phyloP scores from a whole-genome alignment of 176 grass and related monocot genomes.

The Alopecurus myosuroides region DNA sequence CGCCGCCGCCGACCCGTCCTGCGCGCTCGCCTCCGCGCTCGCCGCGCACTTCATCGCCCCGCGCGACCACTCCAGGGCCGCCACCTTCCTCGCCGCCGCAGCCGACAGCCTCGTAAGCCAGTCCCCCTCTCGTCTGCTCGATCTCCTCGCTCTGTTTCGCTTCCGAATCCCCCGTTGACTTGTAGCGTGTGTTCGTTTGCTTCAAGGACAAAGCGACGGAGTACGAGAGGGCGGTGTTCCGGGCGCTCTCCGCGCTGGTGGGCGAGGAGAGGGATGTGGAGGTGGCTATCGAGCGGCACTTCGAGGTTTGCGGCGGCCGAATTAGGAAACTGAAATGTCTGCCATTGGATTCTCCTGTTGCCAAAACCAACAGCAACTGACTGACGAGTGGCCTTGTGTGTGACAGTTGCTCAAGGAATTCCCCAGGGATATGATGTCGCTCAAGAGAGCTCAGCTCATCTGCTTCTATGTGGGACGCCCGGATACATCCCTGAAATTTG shows the following conservation, averaged over 20 bases:
- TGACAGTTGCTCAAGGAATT: constrained; percentile 51
- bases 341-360: neutral
- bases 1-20: constrained; percentile 34
- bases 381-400: neutral
- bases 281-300: constrained; percentile 30
- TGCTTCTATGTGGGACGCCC: constrained; percentile 60
- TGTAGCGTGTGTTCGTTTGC: neutral
- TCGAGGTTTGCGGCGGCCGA: constrained; percentile 32
- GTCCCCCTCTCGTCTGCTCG: neutral
- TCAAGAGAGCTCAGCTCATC: constrained; percentile 53
- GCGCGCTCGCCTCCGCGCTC: constrained; percentile 49
- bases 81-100: constrained; percentile 37
- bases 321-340: neutral
- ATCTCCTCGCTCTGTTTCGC: neutral
- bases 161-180: neutral
- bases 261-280: constrained; percentile 36
- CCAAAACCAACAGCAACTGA: neutral
- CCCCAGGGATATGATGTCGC: constrained; percentile 60
- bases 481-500: constrained; percentile 46
- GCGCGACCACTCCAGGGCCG: constrained; percentile 17
- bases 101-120: constrained; percentile 43
- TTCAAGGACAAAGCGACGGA: constrained; percentile 36
- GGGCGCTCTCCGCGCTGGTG: constrained; percentile 39
- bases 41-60: constrained; percentile 41
- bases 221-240: constrained; percentile 57